Evolutionary conservation across 2,329 filamentous ascomycete genomes (phyloP), one percentile per base, ranked within the genome.

Genomic region (Pseudocercospora eumusae): DNA sequence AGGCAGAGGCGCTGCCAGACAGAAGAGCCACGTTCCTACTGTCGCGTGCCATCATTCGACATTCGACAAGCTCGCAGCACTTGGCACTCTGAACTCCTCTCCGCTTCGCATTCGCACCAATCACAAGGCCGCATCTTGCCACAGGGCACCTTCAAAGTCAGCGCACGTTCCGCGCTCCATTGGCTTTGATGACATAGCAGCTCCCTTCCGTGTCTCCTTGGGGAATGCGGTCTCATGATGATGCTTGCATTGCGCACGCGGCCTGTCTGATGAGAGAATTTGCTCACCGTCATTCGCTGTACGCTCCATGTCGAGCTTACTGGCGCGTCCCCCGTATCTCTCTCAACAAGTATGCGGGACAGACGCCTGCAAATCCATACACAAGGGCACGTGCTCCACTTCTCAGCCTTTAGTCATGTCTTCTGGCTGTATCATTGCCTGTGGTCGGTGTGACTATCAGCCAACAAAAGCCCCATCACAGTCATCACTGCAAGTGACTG

Each of bases 1-100:
- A 53, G 57, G 52, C 23, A 28, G 25, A 52, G 47, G 47, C 52
- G 28, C 28, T 54, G 52, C 52, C 57, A 54, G 57, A 53, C 27
- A 52, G 60, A 40, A 57, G 21, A 57, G 50, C 53, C 61, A 63
- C 61, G 61, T 63, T 62, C 40, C 60, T 57, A 56, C 56, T 62
- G 60, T 62, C 60, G 60, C 60, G 60, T 62, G 60, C 60, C 60
- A 56, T 62, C 60, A 62, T 62, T 62, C 56, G 60, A 59, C 40
- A 50, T 53, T 40, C 21, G 25, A 45, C 23, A 49, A 42, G 45
- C 54, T 53, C 50, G 52, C 59, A 57, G 45, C 45, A 53, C 57
- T 28, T 27, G 47, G n/a, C n/a, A n/a, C n/a, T n/a, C n/a, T n/a
- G n/a, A n/a, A 18, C 18, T 21, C 52, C 31, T 36, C 52, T 21